Conservation (phyloP, 2,329 filamentous ascomycete species). For the Mariannaea sp. region DNA sequence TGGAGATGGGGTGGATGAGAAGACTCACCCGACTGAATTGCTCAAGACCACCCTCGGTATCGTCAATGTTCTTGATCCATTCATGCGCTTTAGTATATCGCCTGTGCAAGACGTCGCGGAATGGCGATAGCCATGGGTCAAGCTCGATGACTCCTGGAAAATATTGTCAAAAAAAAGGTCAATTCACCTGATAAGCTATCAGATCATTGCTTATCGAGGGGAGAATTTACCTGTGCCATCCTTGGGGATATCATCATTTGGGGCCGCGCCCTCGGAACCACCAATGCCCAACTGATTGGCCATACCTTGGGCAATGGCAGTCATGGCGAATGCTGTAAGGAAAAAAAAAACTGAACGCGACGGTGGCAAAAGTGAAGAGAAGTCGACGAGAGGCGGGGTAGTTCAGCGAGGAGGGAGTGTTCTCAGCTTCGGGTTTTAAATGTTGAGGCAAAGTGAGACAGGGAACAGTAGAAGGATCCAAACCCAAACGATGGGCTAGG, state of each 20-base stretch:
- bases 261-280: conserved; percentile 46
- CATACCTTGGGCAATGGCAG: conserved; percentile 44
- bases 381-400: conserved; percentile 32
- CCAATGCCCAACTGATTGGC: conserved; percentile 51
- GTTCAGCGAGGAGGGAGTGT: conserved; percentile 21
- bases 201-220: conserved; percentile 30
- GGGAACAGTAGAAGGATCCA: conserved; percentile 8
- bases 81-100: conserved; percentile 79
- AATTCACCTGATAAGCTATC: conserved; percentile 21
- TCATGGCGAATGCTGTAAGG: conserved; percentile 38
- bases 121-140: conserved; percentile 89
- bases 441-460: conserved; percentile 32
- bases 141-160: conserved; percentile 77
- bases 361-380: conserved; percentile 23
- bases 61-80: conserved; percentile 85
- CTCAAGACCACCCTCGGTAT: conserved; percentile 85
- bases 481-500: conserved; percentile 15
- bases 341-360: conserved; percentile 15
- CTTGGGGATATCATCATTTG: conserved; percentile 54
- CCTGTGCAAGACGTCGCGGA: conserved; percentile 74
- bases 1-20: neutral
- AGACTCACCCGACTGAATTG: conserved; percentile 79
- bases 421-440: conserved; percentile 28
- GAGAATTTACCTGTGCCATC: conserved; percentile 71
- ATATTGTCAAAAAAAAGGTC: too few relatives aligned